Evolutionary conservation across 345 rosid genomes (phyloP), one percentile per base, ranked within the genome.

Genomic region (Trapa bicornis): DNA sequence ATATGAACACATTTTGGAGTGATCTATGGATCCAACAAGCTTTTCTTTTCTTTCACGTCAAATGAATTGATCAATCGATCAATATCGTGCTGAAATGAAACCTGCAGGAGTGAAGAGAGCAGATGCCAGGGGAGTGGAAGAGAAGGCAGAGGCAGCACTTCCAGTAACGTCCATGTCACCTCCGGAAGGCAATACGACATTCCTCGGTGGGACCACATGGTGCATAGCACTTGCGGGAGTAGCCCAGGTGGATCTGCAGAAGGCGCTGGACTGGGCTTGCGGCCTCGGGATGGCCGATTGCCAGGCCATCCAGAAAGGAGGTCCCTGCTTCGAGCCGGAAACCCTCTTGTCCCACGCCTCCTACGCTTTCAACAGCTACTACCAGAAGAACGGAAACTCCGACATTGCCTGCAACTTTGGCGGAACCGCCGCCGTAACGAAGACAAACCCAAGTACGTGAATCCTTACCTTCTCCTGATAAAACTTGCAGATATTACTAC

Each of bases 211-310:
- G 50, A 83, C 85, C 4, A 82, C 88, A 54, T 93, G 97, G 97
- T 93, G 97, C 60, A 89, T 90, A 66, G 96, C 97, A 41, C 79
- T 69, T 22, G 58, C 87, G 1, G 92, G 91, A 48, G 95, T 80
- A 1, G 71, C 96, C 16, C 94, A 87, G 62, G 72, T 71, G 52
- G 97, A 88, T 75, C 73, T 91, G 67, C 97, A 91, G 70, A 85
- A 81, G 50, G 99, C 99, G 32, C 74, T 94, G 52, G 97, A 94
- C 67, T 94, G 99, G 99, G 94, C 97, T 4, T 93, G 97, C 71
- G 97, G 99, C 10, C 64, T 84, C 45, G 99, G 99, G 15, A 82
- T 75, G 92, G 79, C 89, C 6, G 91, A 93, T 66, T 90, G 98
- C 72, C 33, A 74, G 2, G 79, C 87, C 2, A 90, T 93, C 70